Evolutionary conservation across 2,329 filamentous ascomycete genomes (phyloP).

Genomic region (Fusarium sacchari): DNA sequence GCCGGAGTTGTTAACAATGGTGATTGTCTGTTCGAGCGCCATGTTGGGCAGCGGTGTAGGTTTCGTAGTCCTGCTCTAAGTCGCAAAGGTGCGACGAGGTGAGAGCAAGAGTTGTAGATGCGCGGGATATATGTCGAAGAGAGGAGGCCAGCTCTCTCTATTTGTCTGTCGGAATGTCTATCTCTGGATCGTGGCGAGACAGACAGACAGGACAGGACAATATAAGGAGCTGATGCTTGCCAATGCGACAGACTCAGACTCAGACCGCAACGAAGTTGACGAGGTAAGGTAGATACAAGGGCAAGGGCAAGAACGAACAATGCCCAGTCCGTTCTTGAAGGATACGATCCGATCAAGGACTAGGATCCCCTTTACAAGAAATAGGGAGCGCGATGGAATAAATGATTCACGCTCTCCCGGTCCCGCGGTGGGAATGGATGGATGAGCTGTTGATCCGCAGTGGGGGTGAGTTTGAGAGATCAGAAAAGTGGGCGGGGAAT

Average conservation of each 20-base stretch:
- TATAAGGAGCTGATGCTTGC: slow-evolving; percentile 11
- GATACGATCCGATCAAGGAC: slow-evolving; percentile 21
- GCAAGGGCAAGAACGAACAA: slow-evolving; percentile 9
- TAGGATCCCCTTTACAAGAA: slow-evolving; percentile 31
- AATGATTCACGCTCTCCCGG: slow-evolving; percentile 38
- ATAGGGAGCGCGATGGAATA: slow-evolving; percentile 10
- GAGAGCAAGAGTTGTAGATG: slow-evolving; percentile 1
- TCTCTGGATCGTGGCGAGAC: slow-evolving; percentile 20
- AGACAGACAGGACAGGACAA: background rate
- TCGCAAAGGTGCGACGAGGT: background rate
- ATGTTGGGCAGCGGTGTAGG: slow-evolving; percentile 46
- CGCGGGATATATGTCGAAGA: background rate
- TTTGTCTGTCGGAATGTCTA: slow-evolving; percentile 8
- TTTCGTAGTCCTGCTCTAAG: slow-evolving; percentile 8
- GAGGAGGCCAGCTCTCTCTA: slow-evolving; percentile 42
- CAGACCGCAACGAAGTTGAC: slow-evolving; percentile 22
- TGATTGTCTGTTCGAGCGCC: slow-evolving; percentile 76
- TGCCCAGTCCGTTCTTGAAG: slow-evolving; percentile 23
- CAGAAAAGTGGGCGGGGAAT: background rate
- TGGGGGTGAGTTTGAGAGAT: slow-evolving; percentile 26
- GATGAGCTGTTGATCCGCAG: slow-evolving; percentile 33
- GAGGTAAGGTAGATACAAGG: slow-evolving; percentile 9
- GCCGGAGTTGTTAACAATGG: slow-evolving; percentile 89
- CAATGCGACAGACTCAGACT: slow-evolving; percentile 15
- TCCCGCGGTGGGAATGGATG: slow-evolving; percentile 34